Evolutionary conservation across 1,139 yeast species (phyloP), one percentile per base, ranked within the genome.

Genomic region (Taphrina pruni): DNA sequence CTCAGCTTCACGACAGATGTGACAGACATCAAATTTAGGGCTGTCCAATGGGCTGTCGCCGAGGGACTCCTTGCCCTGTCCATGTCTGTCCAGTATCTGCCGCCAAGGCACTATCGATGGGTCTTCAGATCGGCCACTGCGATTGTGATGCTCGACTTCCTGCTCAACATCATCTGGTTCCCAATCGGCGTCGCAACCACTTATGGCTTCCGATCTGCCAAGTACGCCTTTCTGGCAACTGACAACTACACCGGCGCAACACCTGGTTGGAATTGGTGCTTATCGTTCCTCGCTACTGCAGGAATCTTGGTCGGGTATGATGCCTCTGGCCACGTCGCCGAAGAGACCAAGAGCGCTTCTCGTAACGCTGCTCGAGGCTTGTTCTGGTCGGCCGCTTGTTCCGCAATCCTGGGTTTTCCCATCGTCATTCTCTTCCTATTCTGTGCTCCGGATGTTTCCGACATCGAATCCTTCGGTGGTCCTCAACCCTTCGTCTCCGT

Each of bases 321-420:
- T 76, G 85, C 88, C 7, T 85, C 87, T 74, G 86, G 87, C 60
- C 90, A 87, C 77, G 84, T 86, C 82, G 82, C 87, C 36, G 90
- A 87, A 76, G 90, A 87, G 75, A 87, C 88, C 43, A 80, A 80
- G 58, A 81, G 84, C 74, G 88, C 90, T 12, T 79, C 85, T 39
- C 79, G 78, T 66, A 83, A 87, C 39, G 86, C 87, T 46, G 88
- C 90, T 17, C 77, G 82, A 51, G 90, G 89, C 46, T 85, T 85
- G 60, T 78, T 83, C 68, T 80, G 81, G 52, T 81, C 87, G 7
- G 86, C 87, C 69, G 72, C 82, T 14, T 83, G 80, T 8, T 89
- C 90, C 21, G 85, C 83, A 78, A 74, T 81, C 45, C 81, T 87
- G 71, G 79, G 84, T 68, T 80, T 86, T 69, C 85, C 85, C 57